These are phyloP conservation scores for Hydnomerulius pinastri DNA, from an alignment of 768 basidiomycete species.

Conservation along the genomic window DNA sequence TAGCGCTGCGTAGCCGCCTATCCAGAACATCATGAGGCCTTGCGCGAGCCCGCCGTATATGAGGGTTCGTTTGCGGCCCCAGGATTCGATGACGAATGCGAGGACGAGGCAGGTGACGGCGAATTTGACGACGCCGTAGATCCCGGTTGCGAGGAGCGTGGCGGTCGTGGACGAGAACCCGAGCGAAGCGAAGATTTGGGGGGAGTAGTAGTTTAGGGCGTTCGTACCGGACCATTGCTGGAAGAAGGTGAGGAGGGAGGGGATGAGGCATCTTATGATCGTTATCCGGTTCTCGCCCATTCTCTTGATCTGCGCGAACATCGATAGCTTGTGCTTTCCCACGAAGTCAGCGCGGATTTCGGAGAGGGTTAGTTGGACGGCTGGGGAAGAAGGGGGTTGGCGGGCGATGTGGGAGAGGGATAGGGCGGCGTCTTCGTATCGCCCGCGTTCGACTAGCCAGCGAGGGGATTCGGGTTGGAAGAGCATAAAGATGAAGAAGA, in stretches of 20 bases:
- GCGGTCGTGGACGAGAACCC: constrained; percentile 34
- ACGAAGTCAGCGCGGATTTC: constrained; percentile 39
- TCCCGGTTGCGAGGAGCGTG: constrained; percentile 40
- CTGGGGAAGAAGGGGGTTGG: constrained; percentile 23
- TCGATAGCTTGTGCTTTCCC: constrained; percentile 28
- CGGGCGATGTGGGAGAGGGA: constrained; percentile 33
- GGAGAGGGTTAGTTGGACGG: constrained; percentile 30
- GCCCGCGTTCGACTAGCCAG: constrained; percentile 39
- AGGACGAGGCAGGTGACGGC: constrained; percentile 31
- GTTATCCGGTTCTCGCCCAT: constrained; percentile 36
- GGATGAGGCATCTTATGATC: constrained; percentile 34
- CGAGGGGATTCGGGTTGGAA: constrained; percentile 45
- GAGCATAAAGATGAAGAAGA: constrained; percentile 38
- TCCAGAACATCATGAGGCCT: constrained; percentile 39
- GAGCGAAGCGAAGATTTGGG: constrained; percentile 36
- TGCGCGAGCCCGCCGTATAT: constrained; percentile 39
- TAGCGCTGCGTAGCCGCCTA: constrained; percentile 32
- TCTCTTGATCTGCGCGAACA: constrained; percentile 31
- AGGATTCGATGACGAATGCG: constrained; percentile 40
- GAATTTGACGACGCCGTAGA: constrained; percentile 45
- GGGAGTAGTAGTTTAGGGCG: constrained; percentile 44
- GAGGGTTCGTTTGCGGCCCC: constrained; percentile 40
- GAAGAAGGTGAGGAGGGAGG: constrained; percentile 33
- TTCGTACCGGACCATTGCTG: constrained; percentile 46
- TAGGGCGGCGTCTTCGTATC: constrained; percentile 34